A percentile compares a stretch with the other conserved stretches of the same genome.
These are phyloP conservation scores for Inosperma sp. DNA, from an alignment of 768 basidiomycete genomes.

Conservation along the genomic window DNA sequence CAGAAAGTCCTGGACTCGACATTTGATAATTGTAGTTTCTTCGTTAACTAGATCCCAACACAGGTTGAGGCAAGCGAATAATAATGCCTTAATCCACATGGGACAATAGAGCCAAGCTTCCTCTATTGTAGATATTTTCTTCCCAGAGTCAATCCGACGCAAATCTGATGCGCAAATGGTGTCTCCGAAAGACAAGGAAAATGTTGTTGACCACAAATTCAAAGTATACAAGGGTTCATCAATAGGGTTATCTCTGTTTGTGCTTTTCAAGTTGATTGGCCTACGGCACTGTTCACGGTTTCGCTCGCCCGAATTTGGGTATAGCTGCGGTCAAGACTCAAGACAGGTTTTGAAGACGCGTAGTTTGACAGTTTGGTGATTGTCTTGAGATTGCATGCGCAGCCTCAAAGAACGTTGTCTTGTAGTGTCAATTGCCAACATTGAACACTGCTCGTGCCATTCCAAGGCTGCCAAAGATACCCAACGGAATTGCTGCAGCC, in stretches of 20 bases:
- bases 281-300: conserved; percentile 40
- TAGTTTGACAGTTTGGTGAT: too few species aligned
- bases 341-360: too few species aligned
- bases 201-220: conserved; percentile 42
- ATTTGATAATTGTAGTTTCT: too few species aligned
- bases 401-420: too few species aligned
- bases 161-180: conserved; percentile 35
- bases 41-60: too few species aligned
- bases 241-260: not conserved
- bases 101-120: not conserved
- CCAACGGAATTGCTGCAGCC: too few species aligned
- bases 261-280: not conserved
- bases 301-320: conserved; percentile 37
- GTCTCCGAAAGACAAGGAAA: conserved; percentile 30
- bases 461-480: too few species aligned
- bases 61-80: too few species aligned
- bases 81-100: not conserved
- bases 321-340: conserved; percentile 35
- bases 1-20: too few species aligned
- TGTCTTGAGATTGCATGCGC: too few species aligned
- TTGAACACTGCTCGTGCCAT: too few species aligned
- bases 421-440: too few species aligned
- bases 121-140: conserved; percentile 14
- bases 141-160: conserved; percentile 27
- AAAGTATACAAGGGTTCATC: conserved; percentile 38